Evolutionary conservation across 331 rosid species (phyloP).

Genomic region (Malus hybrid): DNA sequence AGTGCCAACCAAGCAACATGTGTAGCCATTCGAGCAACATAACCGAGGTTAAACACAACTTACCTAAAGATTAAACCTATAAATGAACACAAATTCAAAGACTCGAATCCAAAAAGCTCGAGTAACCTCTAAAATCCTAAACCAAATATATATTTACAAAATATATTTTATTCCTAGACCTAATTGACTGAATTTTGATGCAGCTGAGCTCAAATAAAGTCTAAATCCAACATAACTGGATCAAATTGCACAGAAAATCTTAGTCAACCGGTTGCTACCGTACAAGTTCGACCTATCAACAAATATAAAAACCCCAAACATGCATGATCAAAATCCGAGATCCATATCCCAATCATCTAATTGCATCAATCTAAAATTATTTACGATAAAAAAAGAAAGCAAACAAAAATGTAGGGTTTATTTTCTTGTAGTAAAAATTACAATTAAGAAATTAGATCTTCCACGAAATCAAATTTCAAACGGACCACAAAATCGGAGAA

Average conservation of each 20-base stretch:
- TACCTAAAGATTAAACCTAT: background rate
- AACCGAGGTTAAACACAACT: background rate
- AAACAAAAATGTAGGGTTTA: conserved; percentile 2
- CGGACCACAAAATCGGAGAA: background rate
- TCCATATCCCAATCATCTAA: conserved; percentile 11
- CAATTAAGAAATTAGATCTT: conserved; percentile 1
- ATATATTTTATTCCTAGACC: background rate
- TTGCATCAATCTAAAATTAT: background rate
- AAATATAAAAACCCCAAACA: background rate
- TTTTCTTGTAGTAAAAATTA: background rate
- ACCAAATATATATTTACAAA: background rate
- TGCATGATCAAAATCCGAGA: conserved; percentile 12
- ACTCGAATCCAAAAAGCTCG: background rate
- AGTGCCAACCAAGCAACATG: background rate
- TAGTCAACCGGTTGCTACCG: background rate
- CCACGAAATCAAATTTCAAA: background rate
- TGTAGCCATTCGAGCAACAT: background rate
- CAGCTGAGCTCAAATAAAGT: background rate
- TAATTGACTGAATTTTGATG: background rate
- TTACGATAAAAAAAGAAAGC: background rate
- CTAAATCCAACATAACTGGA: background rate
- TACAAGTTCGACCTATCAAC: background rate
- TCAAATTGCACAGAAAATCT: background rate
- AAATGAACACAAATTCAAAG: background rate
- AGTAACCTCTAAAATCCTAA: background rate